Evolutionary conservation across 768 basidiomycete genomes (phyloP).

Genomic region (Podaxis sp.): DNA sequence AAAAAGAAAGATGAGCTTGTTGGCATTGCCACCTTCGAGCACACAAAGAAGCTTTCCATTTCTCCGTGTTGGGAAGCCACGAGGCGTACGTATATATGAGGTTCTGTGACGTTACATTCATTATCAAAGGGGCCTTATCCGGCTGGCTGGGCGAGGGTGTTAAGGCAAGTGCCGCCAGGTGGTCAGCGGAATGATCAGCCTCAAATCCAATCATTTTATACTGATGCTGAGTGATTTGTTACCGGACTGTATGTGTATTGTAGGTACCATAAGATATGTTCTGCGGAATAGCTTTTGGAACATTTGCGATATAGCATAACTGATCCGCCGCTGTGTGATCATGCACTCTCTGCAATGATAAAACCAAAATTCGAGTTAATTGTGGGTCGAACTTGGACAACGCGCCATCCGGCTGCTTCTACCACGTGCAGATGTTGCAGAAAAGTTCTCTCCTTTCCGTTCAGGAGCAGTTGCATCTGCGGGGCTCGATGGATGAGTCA

Average conservation of each 20-base stretch:
- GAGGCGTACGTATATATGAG: not conserved
- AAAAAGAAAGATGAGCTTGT: not conserved
- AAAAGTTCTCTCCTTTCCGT: conserved; percentile 12
- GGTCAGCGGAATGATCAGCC: not conserved
- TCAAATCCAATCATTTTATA: not conserved
- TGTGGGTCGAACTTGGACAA: conserved; percentile 1
- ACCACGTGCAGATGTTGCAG: conserved; percentile 11
- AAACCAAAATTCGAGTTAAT: conserved; percentile 8
- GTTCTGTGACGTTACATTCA: not conserved
- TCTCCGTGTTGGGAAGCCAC: not conserved
- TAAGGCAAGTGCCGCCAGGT: not conserved
- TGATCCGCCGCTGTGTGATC: not conserved
- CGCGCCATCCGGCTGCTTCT: conserved; percentile 4
- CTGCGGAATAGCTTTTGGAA: not conserved
- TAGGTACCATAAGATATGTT: not conserved
- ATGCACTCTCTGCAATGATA: conserved; percentile 6
- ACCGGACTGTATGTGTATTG: not conserved
- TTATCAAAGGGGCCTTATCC: not conserved
- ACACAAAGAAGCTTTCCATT: not conserved
- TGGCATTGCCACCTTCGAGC: not conserved
- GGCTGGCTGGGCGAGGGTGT: not conserved
- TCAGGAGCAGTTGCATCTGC: conserved; percentile 13
- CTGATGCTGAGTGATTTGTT: not conserved
- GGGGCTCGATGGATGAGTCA: not conserved
- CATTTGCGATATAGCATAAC: not conserved